Evolutionary conservation across 805 yeast species (phyloP), one percentile per base, ranked within the genome.

Genomic region (Candida takata): DNA sequence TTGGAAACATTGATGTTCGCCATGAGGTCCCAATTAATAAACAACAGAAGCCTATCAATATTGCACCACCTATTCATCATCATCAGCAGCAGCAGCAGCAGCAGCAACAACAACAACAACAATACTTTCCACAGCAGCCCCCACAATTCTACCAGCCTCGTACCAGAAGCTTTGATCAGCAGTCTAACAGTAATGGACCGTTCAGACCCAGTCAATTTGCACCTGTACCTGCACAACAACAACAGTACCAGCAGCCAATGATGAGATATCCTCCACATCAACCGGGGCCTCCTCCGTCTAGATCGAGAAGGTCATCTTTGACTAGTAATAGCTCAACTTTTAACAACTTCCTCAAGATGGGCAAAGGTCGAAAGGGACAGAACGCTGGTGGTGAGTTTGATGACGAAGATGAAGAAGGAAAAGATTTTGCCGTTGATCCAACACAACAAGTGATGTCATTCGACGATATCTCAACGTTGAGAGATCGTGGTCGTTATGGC

Each of bases 401-500:
- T 21, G 61, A 51, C 23, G 61, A 54, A 13, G 61, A 54, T 14
- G 66, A 61, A 9, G 67, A 61, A 18, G 64, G 61, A 2, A 67
- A 60, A 23, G 66, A 60, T 13, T 48, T 58, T 0, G 39, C 53
- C 14, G 31, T 60, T 15, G 61, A 55, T 23, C 49, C 54, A 13
- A 40, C 49, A 5, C 58, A 61, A 14, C 65, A 62, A 3, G 55
- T 57, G 18, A 59, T 80, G 43, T 72, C 85, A 0, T 78, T 79
- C 43, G 75, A 73, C 43, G 88, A 83, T 48, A 61, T 84, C 8
- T 62, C 76, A 17, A 79, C 78, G 33, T 58, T 79, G 2, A 63
- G 80, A 34, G 84, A 79, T 44, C 68, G 81, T 27, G 84, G 84
- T 5, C 72, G 84, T 23, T 80, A 79, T 51, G 80, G 79, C 4